Evolutionary conservation across 495 filamentous ascomycete genomes (phyloP).

Genomic region (Physcia stellaris): DNA sequence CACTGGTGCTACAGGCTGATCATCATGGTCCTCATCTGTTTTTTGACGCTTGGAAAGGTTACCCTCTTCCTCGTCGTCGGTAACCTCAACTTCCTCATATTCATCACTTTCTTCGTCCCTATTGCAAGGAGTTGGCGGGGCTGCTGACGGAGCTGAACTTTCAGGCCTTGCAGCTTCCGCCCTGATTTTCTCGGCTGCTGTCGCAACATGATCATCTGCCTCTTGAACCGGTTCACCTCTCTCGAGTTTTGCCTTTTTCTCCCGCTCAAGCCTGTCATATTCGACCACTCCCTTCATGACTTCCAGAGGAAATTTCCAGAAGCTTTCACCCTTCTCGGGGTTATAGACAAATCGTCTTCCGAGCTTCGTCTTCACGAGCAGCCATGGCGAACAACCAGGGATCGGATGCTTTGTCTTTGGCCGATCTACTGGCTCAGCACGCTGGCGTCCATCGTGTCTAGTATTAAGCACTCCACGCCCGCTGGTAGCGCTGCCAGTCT

Average conservation of each 20-base stretch:
- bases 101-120: constrained; percentile 43
- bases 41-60: constrained; percentile 51
- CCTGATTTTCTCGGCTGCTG: constrained; percentile 12
- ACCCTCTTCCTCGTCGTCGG: constrained; percentile 45
- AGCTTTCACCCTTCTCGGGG: constrained; percentile 64
- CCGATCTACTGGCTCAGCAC: constrained; percentile 54
- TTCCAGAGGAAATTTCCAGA: constrained; percentile 82
- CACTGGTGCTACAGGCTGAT: constrained; percentile 43
- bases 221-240: constrained; percentile 17
- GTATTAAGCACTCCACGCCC: constrained; percentile 30
- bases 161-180: constrained; percentile 1
- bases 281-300: constrained; percentile 69
- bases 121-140: constrained; percentile 2
- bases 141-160: constrained; percentile 4
- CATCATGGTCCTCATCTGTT: constrained; percentile 39
- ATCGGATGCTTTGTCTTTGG: constrained; percentile 70
- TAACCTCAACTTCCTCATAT: constrained; percentile 83
- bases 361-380: constrained; percentile 81
- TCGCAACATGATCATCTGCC: constrained; percentile 20
- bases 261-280: constrained; percentile 43
- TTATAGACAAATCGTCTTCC: constrained; percentile 85
- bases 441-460: constrained; percentile 35
- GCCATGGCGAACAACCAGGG: constrained; percentile 75
- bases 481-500: constrained; percentile 11
- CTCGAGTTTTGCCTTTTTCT: constrained; percentile 29